These are phyloP conservation scores for Cucurbita moschata DNA, from an alignment of 306 rosid species.

Conservation along the genomic window DNA sequence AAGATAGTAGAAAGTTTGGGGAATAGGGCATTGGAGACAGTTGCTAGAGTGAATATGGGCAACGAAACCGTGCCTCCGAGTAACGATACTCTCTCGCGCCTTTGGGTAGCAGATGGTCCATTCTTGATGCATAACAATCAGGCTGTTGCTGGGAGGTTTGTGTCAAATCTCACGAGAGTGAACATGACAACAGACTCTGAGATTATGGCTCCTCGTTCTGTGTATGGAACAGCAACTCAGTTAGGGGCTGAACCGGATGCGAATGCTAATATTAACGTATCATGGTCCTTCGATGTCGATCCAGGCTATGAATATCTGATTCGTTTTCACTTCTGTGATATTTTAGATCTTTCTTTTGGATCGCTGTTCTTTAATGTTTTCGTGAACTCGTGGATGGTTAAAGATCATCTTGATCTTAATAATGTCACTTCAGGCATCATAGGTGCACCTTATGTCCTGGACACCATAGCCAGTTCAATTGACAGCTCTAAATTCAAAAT, in stretches of 20 bases:
- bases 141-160: conserved; percentile 5
- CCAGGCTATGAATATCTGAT: conserved; percentile 48
- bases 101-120: conserved; percentile 38
- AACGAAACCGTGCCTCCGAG: conserved; percentile 22
- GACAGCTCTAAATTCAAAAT: conserved; percentile 22
- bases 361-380: conserved; percentile 23
- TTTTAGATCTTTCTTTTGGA: conserved; percentile 2
- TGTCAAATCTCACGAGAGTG: conserved; percentile 24
- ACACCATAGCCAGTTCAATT: conserved; percentile 22
- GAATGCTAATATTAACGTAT: conserved; percentile 16
- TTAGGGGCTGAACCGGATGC: conserved; percentile 8
- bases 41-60: conserved; percentile 57
- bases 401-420: conserved; percentile 17
- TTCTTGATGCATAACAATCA: conserved; percentile 11
- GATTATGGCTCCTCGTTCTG: conserved; percentile 29
- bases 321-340: conserved; percentile 60
- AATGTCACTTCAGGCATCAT: conserved; percentile 5
- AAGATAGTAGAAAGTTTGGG: conserved; percentile 12
- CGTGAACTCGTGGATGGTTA: conserved; percentile 33
- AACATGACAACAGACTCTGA: conserved; percentile 6
- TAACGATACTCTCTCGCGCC: conserved; percentile 36
- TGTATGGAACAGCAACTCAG: conserved; percentile 43
- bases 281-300: conserved; percentile 42
- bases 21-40: conserved; percentile 39
- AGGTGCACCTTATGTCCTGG: conserved; percentile 40